Conservation (phyloP, 2,329 filamentous ascomycete genomes). For the Trichoderma koningiopsis region DNA sequence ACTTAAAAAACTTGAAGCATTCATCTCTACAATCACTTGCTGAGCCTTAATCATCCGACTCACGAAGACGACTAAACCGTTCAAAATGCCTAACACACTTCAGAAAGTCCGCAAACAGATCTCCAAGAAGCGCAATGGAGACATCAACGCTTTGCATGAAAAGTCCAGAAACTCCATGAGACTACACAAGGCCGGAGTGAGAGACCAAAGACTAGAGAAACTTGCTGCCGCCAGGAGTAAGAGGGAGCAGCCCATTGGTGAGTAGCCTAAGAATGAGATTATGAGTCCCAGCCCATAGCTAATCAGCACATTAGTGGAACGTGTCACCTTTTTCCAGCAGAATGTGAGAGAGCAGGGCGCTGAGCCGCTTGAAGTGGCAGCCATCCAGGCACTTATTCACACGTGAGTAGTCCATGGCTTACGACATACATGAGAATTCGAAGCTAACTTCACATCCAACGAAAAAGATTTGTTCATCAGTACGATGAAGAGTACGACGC, state of each 20-base stretch:
- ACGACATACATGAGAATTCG: conserved; percentile 17
- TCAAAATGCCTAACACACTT: conserved; percentile 73
- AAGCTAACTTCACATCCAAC: conserved; percentile 34
- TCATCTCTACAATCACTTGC: background rate
- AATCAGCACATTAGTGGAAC: conserved; percentile 28
- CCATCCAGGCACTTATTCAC: conserved; percentile 63
- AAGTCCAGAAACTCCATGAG: conserved; percentile 85
- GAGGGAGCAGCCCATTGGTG: conserved; percentile 74
- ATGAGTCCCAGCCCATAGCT: conserved; percentile 20
- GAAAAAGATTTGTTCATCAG: conserved; percentile 62
- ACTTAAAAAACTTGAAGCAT: background rate
- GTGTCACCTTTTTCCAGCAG: conserved; percentile 67
- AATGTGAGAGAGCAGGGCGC: conserved; percentile 54
- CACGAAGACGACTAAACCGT: background rate
- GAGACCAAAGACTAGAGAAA: conserved; percentile 81
- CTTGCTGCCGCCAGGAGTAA: conserved; percentile 70
- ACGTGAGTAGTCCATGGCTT: conserved; percentile 49
- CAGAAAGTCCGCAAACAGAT: conserved; percentile 88
- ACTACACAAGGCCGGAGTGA: conserved; percentile 73
- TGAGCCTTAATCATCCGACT: background rate
- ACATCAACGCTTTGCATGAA: conserved; percentile 76
- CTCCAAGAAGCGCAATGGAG: conserved; percentile 78
- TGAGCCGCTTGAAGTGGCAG: conserved; percentile 54
- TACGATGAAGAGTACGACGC: conserved; percentile 70
- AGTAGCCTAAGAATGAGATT: conserved; percentile 29